Base-by-base conservation (phyloP, 345 rosid species). In the Populus alba region DNA sequence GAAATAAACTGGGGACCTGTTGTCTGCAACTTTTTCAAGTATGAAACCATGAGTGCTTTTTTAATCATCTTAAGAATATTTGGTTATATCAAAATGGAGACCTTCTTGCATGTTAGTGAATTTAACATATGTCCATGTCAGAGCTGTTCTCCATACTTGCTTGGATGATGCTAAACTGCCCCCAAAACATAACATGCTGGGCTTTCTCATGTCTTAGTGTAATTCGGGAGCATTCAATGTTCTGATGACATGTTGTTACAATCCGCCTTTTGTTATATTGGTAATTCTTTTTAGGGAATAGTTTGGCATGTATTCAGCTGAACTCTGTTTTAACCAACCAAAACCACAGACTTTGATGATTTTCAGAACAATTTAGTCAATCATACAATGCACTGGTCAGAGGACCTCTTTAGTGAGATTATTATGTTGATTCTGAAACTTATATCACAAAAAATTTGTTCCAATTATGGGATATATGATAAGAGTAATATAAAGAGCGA, bases 21-120 rank as follows among this genome's bases (percentile, higher is more conserved):
- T 81, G 81, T 83, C 89, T 87, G 82, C 94, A 80, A 84, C 91
- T 79, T 85, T 89, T 85, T 82, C 92, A 90, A 87, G 95, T 90
- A 90, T 59, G 92, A 81, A 86, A 82, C 79, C 61, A 71, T 73
- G 13, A 77, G 76, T 82, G 80, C 81, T 75, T 70, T 77, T 51
- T 80, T 74, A 75, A 63, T 71, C 61, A 75, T 81, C 79, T 84
- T 80, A 18, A 78, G 79, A 74, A 12, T 76, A 71, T 78, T 70
- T 70, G 59, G 70, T 80, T 79, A 12, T 78, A 72, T 71, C 47
- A 77, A 41, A 68, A 53, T 77, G 22, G 78, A 68, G 51, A 8
- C n/a, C 39, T 61, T 27, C 20, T 49, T 43, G 35, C 27, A 8
- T 70, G 31, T 57, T 70, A 13, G 45, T 66, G 68, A 45, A 45